Evolutionary conservation across 768 basidiomycete genomes (phyloP).

Genomic region (Gymnopilus junonius): DNA sequence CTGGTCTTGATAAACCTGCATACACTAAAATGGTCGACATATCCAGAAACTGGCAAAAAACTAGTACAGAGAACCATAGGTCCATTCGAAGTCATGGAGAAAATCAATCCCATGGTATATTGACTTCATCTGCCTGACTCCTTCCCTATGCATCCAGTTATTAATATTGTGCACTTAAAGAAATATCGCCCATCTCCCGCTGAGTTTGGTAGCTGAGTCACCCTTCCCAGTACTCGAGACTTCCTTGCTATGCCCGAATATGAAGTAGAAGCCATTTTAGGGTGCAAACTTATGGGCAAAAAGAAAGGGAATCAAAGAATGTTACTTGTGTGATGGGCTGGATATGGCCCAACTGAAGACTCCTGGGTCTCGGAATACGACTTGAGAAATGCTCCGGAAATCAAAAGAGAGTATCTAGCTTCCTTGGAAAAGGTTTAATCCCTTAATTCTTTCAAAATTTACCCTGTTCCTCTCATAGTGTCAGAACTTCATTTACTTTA

Average conservation of each 20-base stretch:
- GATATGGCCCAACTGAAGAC: constrained; percentile 25
- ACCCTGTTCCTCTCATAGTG: not conserved
- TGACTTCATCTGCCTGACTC: constrained; percentile 23
- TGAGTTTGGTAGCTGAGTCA: constrained; percentile 15
- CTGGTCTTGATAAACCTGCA: constrained; percentile 30
- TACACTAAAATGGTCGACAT: constrained; percentile 25
- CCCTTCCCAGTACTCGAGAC: constrained; percentile 18
- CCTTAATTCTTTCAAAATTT: not conserved
- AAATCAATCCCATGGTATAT: constrained; percentile 27
- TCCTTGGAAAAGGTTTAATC: not conserved
- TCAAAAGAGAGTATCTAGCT: constrained; percentile 6
- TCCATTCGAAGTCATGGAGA: constrained; percentile 28
- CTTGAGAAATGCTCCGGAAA: constrained; percentile 24
- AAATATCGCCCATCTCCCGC: constrained; percentile 20
- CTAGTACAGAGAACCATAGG: too few relatives aligned
- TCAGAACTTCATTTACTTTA: not conserved
- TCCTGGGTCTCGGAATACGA: constrained; percentile 26
- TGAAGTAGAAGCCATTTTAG: constrained; percentile 21
- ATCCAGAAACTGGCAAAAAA: constrained; percentile 22
- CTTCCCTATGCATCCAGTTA: constrained; percentile 28
- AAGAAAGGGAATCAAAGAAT: constrained; percentile 15
- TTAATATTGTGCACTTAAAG: constrained; percentile 28
- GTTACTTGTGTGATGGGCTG: constrained; percentile 25
- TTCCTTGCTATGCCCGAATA: constrained; percentile 18
- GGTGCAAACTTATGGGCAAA: constrained; percentile 3